Base-by-base conservation (phyloP, 257 asterid species). In the Solanum etuberosum region DNA sequence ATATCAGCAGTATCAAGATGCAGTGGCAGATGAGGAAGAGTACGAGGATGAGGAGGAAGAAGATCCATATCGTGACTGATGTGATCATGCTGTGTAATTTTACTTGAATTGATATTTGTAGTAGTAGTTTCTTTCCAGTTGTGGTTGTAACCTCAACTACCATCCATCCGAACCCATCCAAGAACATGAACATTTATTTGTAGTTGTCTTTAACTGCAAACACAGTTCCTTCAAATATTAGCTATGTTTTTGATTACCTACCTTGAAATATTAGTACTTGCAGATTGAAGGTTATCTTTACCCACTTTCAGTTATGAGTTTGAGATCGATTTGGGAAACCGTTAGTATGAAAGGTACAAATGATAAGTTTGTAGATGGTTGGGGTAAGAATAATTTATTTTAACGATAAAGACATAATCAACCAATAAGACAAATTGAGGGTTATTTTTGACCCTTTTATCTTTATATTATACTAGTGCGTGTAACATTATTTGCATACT, bases 1-100 rank as follows among this genome's bases (percentile, higher is more conserved):
- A 88, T 92, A 92, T 32, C 94, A 92, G 87, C 94, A 92, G 86
- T 92, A 92, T 70, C 93, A 92, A 78, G 94, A 92, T 84, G 94
- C 94, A 70, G 90, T 91, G 4, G 92, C 92, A 18, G 94, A 92
- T 59, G 93, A 91, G 87, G 93, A 90, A 21, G 92, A 89, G 85
- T 89, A 91, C 5, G 92, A 92, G 81, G 93, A 89, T 7, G 92
- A 89, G 21, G 93, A 89, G 46, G 92, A 89, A 5, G 91, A 89
- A 4, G 90, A 59, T 12, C 21, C 83, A 2, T 87, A 91, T 9
- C 84, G 86, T 3, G 90, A 74, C 11, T 91, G 87, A 88, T 61
- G 9, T n/a, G 78, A 20, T 42, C 51, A 38, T 54, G 67, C 67
- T 35, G 54, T 77, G 88, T 21, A 88, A 67, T 81, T 90, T 74